Evolutionary conservation across 345 rosid species (phyloP), one percentile per base, ranked within the genome.

Genomic region (Brassica rapa): DNA sequence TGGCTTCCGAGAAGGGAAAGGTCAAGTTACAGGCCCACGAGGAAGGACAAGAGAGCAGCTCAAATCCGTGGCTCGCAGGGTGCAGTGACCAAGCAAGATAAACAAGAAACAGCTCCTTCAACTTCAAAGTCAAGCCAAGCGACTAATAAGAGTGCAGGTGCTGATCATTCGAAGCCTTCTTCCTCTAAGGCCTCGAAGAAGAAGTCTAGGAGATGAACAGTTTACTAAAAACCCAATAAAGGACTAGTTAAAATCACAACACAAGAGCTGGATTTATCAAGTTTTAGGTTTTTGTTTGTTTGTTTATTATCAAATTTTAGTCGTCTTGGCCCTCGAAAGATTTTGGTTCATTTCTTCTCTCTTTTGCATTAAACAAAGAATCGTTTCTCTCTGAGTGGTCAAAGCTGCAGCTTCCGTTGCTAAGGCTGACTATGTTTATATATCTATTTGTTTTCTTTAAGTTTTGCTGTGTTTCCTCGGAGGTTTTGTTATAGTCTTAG

Each of bases 41-140:
- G 98, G 79, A 93, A 88, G 87, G 99, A 95, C 68, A 93, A 93
- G 90, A 83, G 97, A 79, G 95, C 97, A 25, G 97, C 98, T 72
- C 97, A 92, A 75, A 90, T 95, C 14, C 90, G 99, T 84, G 97
- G 98, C 60, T 85, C 99, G n/a, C 99, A 93, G 67, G 97, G 99
- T 63, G 89, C 96, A 29, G 96, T 95, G 21, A 81, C 62, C 61
- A 87, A 86, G 84, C 76, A 72, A 72, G 97, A 94, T 6, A 94
- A 89, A 80, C 90, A 85, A 62, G 98, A 94, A 55, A 78, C 89
- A 43, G 86, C 66, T 29, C 62, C 64, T 68, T 61, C 86, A 8
- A 85, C 70, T 70, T 39, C 85, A 8, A 89, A 84, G 75, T 35
- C 87, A 4, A 82, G 67, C 84, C 90, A 85, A 72, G 8, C 76